These are phyloP conservation scores for Wickerhamiella brachini DNA, from an alignment of 805 yeast species.

Conservation along the genomic window DNA sequence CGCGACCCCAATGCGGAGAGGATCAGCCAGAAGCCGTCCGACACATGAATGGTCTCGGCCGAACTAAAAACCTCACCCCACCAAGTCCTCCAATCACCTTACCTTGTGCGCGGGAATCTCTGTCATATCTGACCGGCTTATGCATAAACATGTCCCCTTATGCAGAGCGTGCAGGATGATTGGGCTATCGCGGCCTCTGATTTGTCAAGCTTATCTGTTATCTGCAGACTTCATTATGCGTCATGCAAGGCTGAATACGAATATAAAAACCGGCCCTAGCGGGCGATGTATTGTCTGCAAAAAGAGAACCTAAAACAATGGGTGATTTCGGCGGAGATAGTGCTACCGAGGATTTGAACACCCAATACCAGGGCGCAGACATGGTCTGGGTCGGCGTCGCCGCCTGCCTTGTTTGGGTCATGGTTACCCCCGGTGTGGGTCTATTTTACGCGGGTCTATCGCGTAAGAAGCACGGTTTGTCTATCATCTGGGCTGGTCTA, in stretches of 20 bases:
- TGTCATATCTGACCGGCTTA: neutral
- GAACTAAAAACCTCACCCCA: neutral
- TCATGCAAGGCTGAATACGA: neutral
- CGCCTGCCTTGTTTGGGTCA: conserved; percentile 80
- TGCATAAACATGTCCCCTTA: neutral
- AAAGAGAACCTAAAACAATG: conserved; percentile 6
- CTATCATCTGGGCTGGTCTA: conserved; percentile 85
- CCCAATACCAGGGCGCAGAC: conserved; percentile 46
- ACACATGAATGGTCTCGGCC: neutral
- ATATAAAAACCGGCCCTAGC: neutral
- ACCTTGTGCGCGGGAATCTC: neutral
- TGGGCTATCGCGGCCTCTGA: neutral
- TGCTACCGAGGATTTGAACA: conserved; percentile 55
- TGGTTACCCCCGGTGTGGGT: conserved; percentile 88
- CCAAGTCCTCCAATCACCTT: neutral
- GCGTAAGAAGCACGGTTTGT: conserved; percentile 90
- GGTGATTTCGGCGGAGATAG: conserved; percentile 63
- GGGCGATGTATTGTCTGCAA: neutral
- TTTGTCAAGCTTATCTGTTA: neutral
- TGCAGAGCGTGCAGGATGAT: neutral
- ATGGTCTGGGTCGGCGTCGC: conserved; percentile 76
- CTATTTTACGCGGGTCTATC: conserved; percentile 84
- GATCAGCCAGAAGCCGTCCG: too few relatives aligned
- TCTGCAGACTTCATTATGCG: neutral
- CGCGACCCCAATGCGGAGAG: too few relatives aligned